Evolutionary conservation across 2,329 filamentous ascomycete species (phyloP), one percentile per base, ranked within the genome.

Genomic region (Arthrobotrys iridis): DNA sequence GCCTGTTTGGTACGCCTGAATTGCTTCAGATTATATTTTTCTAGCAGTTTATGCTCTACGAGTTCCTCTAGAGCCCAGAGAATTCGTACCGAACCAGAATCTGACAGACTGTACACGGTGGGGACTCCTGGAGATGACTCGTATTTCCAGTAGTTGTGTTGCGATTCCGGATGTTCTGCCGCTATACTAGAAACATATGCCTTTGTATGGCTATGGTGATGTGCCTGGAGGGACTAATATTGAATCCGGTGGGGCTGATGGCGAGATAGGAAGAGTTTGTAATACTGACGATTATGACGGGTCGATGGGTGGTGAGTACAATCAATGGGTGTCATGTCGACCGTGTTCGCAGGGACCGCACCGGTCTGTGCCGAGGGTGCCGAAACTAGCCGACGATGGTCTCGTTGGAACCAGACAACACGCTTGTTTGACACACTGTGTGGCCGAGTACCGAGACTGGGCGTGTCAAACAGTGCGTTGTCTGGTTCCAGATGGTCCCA

Each of bases 41-140:
- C 63, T n/a, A 75, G 46, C 6, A 64, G 41, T n/a, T 43, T 50
- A n/a, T 46, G 33, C 2, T 35, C 71, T 7, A 75, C 58, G 10
- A 75, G 71, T 20, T 68, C 63, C 57, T 75, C 71, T 2, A 75
- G 43, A 5, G 63, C 63, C 71, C 71, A 75, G 6, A 75, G 33
- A 4, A 48, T 41, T 3, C 46, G 55, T 28, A 75, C 64, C 5
- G 71, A 41, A 13, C 37, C 57, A 10, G 71, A 75, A 6, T 64
- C 48, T 18, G 63, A 58, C 3, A 75, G 48, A 33, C 71, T 63
- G 45, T 64, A 75, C 10, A 75, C 22, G 4, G 71, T 68, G 8
- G 71, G 71, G 30, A 67, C 68, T 7, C 71, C 71, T 6, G 71
- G 71, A 7, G 35, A 20, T 2, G 71, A 64, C 2, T 46, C 24